Evolutionary conservation across 2,329 filamentous ascomycete species (phyloP).

Genomic region (Fusarium denticulatum): DNA sequence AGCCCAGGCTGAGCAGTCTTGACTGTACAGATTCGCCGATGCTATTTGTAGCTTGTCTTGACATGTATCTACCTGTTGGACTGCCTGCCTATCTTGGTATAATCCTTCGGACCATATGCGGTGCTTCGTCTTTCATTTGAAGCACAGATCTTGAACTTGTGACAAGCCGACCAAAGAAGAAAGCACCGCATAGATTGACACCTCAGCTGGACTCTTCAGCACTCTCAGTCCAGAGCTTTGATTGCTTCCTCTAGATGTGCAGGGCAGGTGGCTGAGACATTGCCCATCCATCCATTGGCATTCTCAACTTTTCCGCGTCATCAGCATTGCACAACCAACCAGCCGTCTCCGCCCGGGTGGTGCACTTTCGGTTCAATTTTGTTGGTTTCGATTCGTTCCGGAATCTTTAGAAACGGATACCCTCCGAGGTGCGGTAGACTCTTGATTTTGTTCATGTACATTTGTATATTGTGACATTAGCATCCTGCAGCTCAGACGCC

Average conservation of each 20-base stretch:
- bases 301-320: conserved; percentile 25
- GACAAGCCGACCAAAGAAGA: neutral
- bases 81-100: conserved; percentile 23
- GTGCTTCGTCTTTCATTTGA: conserved; percentile 17
- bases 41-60: conserved; percentile 29
- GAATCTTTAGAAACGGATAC: conserved; percentile 27
- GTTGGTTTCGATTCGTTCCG: conserved; percentile 14
- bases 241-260: conserved; percentile 17
- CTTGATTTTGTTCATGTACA: conserved; percentile 17
- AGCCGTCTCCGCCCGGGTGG: conserved; percentile 38
- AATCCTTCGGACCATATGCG: conserved; percentile 15
- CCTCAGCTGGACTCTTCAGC: neutral
- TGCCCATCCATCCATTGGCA: conserved; percentile 24
- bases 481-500: conserved; percentile 31
- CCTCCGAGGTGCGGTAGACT: conserved; percentile 26
- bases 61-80: neutral
- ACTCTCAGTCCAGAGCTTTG: conserved; percentile 5
- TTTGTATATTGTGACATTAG: conserved; percentile 30
- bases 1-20: conserved; percentile 33
- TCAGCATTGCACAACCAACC: conserved; percentile 21
- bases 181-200: neutral
- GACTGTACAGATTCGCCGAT: conserved; percentile 37
- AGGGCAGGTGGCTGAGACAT: conserved; percentile 34
- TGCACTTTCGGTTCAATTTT: conserved; percentile 18
- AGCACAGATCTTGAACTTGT: neutral